Evolutionary conservation across 1,284 basidiomycete species (phyloP).

Genomic region (Entoloma clypeatum): DNA sequence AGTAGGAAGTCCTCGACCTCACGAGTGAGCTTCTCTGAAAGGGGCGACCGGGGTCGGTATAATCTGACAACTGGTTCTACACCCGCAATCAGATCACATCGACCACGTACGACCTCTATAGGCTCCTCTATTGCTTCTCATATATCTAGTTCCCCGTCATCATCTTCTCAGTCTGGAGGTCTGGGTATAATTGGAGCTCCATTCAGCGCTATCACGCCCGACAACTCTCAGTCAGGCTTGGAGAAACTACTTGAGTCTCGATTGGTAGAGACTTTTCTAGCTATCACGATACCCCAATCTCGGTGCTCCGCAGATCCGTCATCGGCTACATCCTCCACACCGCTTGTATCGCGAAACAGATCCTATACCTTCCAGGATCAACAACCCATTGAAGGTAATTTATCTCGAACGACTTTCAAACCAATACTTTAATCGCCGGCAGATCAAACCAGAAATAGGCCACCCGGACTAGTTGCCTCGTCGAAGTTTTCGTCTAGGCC

Average conservation of each 20-base stretch:
- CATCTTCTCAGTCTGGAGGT: constrained; percentile 9
- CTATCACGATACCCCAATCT: constrained; percentile 40
- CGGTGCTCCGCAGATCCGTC: constrained; percentile 21
- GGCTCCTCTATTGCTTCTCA: constrained; percentile 41
- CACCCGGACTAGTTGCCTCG: constrained; percentile 11
- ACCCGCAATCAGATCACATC: constrained; percentile 34
- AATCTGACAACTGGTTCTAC: constrained; percentile 23
- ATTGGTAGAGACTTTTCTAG: constrained; percentile 76
- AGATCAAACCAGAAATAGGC: constrained; percentile 12
- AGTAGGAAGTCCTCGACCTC: constrained; percentile 38
- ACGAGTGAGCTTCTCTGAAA: constrained; percentile 34
- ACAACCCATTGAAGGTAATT: constrained; percentile 10
- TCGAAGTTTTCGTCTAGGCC: constrained; percentile 8
- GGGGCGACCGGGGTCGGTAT: constrained; percentile 22
- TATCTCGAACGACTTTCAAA: constrained; percentile 14
- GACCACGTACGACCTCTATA: constrained; percentile 49
- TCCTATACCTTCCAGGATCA: constrained; percentile 1
- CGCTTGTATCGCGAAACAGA: constrained; percentile 12
- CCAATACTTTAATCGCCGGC: constrained; percentile 13
- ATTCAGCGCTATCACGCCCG: constrained; percentile 38
- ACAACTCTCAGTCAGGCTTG: constrained; percentile 62
- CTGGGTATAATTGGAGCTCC: constrained; percentile 15
- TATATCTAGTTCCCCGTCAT: constrained; percentile 12
- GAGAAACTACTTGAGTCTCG: constrained; percentile 70
- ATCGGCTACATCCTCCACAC: constrained; percentile 14